Base-by-base conservation (phyloP, 495 filamentous ascomycete species). In the Chaetomidium leptoderma region DNA sequence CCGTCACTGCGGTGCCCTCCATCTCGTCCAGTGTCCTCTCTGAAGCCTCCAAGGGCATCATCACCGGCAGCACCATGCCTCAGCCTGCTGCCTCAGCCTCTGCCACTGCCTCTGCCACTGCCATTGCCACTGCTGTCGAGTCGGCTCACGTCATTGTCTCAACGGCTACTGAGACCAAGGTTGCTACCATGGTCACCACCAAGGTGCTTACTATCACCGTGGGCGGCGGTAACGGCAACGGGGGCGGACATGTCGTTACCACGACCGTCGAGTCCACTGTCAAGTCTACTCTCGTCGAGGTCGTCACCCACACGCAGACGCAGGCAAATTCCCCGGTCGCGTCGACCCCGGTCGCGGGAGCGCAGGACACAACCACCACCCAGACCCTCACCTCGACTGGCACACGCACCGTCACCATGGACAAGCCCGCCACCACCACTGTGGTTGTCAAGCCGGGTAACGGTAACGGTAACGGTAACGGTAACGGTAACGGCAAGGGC, bases 361-460 rank as follows among this genome's bases (percentile, higher is more conserved):
- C 33, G 47, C 55, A 60, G 17, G 65, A 63, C 53, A 70, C 70
- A 43, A 74, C 73, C 23, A 75, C 49, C 23, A 66, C 66, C 43
- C 27, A 53, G 13, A 75, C 74, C 14, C 37, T 48, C 5, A 76
- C 74, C 45, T 65, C 61, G 53, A 75, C 70, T 21, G 73, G 71
- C 35, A 78, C 74, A 24, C 65, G 64, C 29, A 76, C 74, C 33
- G 67, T 76, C 23, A 78, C 75, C 26, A 60, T 77, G 21, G 23
- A 48, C 44, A 53, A 54, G 29, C 55, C 56, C 35, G 43, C 47
- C 36, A 58, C 53, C 32, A 61, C 56, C 46, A 52, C 51, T 33
- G 56, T 53, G 9, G 57, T 5, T 21, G 44, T 29, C 27, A 29
- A 3, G 2, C 44, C 44, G 24, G 48, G 55, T 16, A 40, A 30